Evolutionary conservation across 139 green algal species (phyloP).

Genomic region (Bryopsis sp.): DNA sequence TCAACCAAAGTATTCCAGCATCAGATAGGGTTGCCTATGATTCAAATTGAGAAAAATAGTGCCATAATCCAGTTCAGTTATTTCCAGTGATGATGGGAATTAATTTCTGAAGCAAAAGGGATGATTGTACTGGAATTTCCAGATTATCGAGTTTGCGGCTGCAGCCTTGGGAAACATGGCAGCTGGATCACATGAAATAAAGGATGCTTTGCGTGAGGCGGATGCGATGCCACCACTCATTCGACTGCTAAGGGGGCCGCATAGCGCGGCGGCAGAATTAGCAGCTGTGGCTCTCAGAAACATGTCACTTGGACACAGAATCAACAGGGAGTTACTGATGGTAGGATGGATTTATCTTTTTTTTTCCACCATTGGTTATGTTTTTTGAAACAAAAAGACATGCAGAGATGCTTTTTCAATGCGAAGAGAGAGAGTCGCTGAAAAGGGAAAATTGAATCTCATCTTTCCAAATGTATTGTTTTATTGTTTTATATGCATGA

Average conservation of each 20-base stretch:
- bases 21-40: neutral
- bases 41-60: neutral
- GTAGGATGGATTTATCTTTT: too few species aligned
- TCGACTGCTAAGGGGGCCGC: neutral
- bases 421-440: too few species aligned
- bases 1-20: too few species aligned
- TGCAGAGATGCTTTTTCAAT: too few species aligned
- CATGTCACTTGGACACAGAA: neutral
- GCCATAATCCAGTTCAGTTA: neutral
- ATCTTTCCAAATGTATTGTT: too few species aligned
- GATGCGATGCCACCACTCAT: constrained; percentile 11
- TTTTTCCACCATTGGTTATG: too few species aligned
- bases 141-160: constrained; percentile 28
- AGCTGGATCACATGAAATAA: constrained; percentile 27
- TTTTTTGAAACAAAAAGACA: too few species aligned
- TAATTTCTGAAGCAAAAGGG: neutral
- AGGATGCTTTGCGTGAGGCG: constrained; percentile 26
- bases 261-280: neutral
- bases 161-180: constrained; percentile 31
- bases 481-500: too few species aligned
- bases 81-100: too few species aligned
- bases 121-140: neutral
- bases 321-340: too few species aligned
- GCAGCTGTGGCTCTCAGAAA: neutral
- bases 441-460: too few species aligned